A percentile compares a stretch with the other conserved stretches of the same genome.
phyloP scores from a whole-genome alignment of 805 yeast species.

The Zygoascus ofunaensis region DNA sequence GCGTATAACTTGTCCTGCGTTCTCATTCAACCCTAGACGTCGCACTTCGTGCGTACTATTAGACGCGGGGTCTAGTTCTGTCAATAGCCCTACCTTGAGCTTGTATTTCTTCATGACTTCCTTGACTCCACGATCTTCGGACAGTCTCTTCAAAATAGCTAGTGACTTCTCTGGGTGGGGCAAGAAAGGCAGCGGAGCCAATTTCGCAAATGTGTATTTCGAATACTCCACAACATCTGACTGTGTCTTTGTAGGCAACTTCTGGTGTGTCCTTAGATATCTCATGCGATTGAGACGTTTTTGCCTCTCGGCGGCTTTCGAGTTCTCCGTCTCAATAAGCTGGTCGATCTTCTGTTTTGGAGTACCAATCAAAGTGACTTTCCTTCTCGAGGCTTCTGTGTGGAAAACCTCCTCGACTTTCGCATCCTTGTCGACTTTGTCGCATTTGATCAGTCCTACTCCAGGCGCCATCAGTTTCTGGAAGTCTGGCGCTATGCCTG shows the following conservation, averaged over 20 bases:
- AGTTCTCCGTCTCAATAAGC: constrained; percentile 18
- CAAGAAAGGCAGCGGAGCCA: constrained; percentile 25
- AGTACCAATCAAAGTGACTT: constrained; percentile 27
- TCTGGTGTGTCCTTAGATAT: constrained; percentile 9
- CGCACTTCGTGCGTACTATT: constrained; percentile 25
- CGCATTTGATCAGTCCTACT: constrained; percentile 19
- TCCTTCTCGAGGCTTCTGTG: constrained; percentile 11
- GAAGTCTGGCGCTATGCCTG: constrained; percentile 23
- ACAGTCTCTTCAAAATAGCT: constrained; percentile 23
- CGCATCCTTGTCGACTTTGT: constrained; percentile 10
- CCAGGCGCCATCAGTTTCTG: constrained; percentile 26
- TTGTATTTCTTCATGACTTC: constrained; percentile 30
- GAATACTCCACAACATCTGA: neutral
- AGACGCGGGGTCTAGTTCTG: constrained; percentile 33
- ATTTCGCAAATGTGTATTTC: constrained; percentile 26
- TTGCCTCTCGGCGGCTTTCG: constrained; percentile 15
- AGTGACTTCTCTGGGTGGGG: constrained; percentile 26
- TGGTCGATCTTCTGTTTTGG: constrained; percentile 19
- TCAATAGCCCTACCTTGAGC: constrained; percentile 28
- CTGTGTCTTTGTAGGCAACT: constrained; percentile 12
- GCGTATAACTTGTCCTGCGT: constrained; percentile 29
- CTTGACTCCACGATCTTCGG: constrained; percentile 29
- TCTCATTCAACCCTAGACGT: constrained; percentile 28
- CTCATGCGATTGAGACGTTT: constrained; percentile 12
- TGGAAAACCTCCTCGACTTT: constrained; percentile 10